A percentile compares a stretch with the other conserved stretches of the same genome.
phyloP scores from a whole-genome alignment of 495 filamentous ascomycete genomes.

The Penicillium malachiteum region DNA sequence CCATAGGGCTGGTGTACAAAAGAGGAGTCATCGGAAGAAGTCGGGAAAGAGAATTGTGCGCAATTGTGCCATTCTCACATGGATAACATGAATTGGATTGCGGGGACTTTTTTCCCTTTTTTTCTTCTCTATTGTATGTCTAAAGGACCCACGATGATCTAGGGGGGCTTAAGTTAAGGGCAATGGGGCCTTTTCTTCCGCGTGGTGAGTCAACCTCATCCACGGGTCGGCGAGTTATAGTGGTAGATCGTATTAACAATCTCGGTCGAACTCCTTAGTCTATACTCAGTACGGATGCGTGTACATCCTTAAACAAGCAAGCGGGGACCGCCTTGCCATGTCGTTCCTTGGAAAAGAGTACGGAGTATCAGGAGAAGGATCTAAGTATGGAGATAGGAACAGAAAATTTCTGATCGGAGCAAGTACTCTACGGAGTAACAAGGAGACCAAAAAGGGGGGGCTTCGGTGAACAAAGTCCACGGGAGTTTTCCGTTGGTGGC shows the following conservation, averaged over 20 bases:
- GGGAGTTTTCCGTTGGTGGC: constrained; percentile 14
- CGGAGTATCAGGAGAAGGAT: neutral
- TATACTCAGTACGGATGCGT: neutral
- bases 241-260: neutral
- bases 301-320: neutral
- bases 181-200: neutral
- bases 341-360: neutral
- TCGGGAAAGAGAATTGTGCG: constrained; percentile 10
- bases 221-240: constrained; percentile 7
- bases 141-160: constrained; percentile 23
- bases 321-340: neutral
- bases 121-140: neutral
- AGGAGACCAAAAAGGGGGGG: constrained; percentile 13
- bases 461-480: constrained; percentile 12
- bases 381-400: neutral
- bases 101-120: constrained; percentile 24
- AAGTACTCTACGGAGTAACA: constrained; percentile 18
- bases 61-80: constrained; percentile 20
- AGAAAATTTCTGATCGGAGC: constrained; percentile 17
- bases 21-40: constrained; percentile 16
- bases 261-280: neutral
- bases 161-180: constrained; percentile 9
- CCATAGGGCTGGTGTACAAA: constrained; percentile 17
- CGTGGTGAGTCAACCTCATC: constrained; percentile 1
- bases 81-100: constrained; percentile 3